A percentile compares a stretch with the other conserved stretches of the same genome.
Conservation (phyloP, 2,329 filamentous ascomycete genomes). For the Neofusicoccum sp. region DNA sequence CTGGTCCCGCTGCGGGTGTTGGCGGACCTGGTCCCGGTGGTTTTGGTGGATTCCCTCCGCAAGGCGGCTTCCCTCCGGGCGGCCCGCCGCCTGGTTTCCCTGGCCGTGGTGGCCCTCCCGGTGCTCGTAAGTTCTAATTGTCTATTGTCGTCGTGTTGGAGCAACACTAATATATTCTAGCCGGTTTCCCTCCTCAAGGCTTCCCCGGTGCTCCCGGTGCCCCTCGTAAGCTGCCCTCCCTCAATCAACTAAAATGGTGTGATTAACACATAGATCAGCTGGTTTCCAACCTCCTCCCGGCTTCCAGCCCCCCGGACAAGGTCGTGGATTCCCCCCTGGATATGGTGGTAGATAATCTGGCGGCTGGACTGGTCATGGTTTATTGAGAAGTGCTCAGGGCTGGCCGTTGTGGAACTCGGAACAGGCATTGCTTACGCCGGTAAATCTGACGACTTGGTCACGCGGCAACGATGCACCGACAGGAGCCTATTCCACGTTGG, state of each 20-base stretch:
- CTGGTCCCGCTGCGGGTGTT: slow-evolving; percentile 86
- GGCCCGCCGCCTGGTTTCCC: slow-evolving; percentile 32
- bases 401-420: background rate
- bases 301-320: slow-evolving; percentile 68
- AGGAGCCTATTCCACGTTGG: background rate
- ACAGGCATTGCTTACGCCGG: background rate
- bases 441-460: background rate
- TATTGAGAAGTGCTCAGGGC: background rate
- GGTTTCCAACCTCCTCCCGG: slow-evolving; percentile 59
- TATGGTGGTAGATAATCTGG: slow-evolving; percentile 12
- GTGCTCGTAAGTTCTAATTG: slow-evolving; percentile 26
- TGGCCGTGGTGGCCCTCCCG: slow-evolving; percentile 38
- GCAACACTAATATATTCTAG: slow-evolving; percentile 25
- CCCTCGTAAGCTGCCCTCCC: slow-evolving; percentile 35
- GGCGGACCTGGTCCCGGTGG: slow-evolving; percentile 72
- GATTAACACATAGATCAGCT: slow-evolving; percentile 27
- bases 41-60: slow-evolving; percentile 54
- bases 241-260: background rate
- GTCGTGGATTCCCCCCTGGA: slow-evolving; percentile 53
- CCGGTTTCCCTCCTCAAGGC: slow-evolving; percentile 30
- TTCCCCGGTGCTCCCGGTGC: slow-evolving; percentile 35
- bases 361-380: background rate
- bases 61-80: slow-evolving; percentile 55
- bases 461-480: background rate
- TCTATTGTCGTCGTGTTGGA: background rate